Evolutionary conservation across 2,329 filamentous ascomycete genomes (phyloP).

Genomic region (Botrytis tulipae): DNA sequence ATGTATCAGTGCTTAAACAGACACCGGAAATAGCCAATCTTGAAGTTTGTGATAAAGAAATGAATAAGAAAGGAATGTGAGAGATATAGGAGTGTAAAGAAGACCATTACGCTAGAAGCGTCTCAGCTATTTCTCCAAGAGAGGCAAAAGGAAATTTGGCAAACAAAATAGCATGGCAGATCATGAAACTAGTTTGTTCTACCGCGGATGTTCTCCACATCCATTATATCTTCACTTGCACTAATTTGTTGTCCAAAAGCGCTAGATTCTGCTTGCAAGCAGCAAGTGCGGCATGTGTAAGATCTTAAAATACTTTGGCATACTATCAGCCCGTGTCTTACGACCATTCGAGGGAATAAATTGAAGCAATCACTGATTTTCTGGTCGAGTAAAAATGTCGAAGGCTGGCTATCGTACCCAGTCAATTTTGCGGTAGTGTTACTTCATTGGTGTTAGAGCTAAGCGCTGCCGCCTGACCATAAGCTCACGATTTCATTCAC

Average conservation of each 20-base stretch:
- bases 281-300: neutral
- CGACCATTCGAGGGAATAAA: neutral
- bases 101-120: neutral
- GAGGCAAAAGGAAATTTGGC: neutral
- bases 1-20: neutral
- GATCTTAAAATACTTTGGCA: neutral
- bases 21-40: neutral
- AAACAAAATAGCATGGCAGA: neutral
- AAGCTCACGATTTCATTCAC: neutral
- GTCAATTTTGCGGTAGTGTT: neutral
- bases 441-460: neutral
- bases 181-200: neutral
- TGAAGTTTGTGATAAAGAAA: neutral
- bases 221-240: neutral
- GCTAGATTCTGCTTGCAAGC: neutral
- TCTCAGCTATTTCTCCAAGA: neutral
- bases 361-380: neutral
- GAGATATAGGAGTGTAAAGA: neutral
- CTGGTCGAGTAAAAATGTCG: neutral
- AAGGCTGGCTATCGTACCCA: neutral
- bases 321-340: neutral
- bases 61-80: neutral
- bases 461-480: neutral
- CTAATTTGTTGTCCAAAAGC: neutral
- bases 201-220: neutral